Percentiles rank a stretch among this genome's conserved stretches.
Evolutionary conservation across 1,139 yeast species (phyloP).

Genomic region (Arxiozyma telluris): DNA sequence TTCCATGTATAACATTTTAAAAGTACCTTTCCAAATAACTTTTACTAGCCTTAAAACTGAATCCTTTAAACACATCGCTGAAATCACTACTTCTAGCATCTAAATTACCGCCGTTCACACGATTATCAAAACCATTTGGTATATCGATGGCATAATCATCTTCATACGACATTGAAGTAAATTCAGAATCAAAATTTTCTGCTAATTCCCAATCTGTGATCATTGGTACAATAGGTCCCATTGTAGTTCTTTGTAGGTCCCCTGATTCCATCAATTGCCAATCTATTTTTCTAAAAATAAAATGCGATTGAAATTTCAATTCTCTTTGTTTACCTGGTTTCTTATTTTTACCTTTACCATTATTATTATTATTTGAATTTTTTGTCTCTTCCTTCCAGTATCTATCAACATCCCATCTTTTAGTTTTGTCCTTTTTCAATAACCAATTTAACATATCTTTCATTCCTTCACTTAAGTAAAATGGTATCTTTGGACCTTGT

Average conservation of each 20-base stretch:
- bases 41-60: constrained; percentile 31
- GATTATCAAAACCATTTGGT: constrained; percentile 5
- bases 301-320: constrained; percentile 37
- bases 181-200: constrained; percentile 83
- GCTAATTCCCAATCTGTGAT: constrained; percentile 83
- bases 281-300: constrained; percentile 69
- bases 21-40: constrained; percentile 31
- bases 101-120: background rate
- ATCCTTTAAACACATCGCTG: constrained; percentile 30
- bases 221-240: constrained; percentile 80
- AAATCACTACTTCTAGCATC: background rate
- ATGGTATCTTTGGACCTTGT: constrained; percentile 58
- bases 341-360: constrained; percentile 39
- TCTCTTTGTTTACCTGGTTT: constrained; percentile 25
- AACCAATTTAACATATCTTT: constrained; percentile 70
- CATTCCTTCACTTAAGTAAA: constrained; percentile 73
- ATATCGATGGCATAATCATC: constrained; percentile 9
- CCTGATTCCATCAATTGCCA: constrained; percentile 60
- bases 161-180: constrained; percentile 57
- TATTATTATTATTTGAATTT: constrained; percentile 23
- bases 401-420: constrained; percentile 62
- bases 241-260: constrained; percentile 33
- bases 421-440: constrained; percentile 63
- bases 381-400: constrained; percentile 28
- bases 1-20: constrained; percentile 3